Base-by-base conservation (phyloP, 805 yeast species). In the Komagataella mondaviorum region DNA sequence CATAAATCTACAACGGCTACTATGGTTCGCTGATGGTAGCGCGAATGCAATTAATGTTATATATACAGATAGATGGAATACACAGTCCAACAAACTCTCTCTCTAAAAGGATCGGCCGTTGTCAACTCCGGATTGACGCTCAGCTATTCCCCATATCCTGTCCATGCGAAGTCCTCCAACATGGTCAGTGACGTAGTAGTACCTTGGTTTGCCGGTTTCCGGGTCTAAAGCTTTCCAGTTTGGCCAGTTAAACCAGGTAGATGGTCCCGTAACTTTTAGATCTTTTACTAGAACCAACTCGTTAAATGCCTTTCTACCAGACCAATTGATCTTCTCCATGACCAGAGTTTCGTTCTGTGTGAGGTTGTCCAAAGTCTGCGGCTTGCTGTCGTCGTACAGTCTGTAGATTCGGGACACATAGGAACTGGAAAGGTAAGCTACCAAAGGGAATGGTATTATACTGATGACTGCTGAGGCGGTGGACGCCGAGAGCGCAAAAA, bases 111-210 rank as follows among this genome's bases (percentile, higher is more conserved):
- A 71, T 54, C 95, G 69, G 5, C 93, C 93, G 55, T 83, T 83
- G 57, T 84, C 75, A 8, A 85, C 69, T 0, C 83, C 87, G 48
- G 80, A 70, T 54, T 83, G 80, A 49, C 69, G 68, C 61, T 88
- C 95, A 1, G 84, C 78, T n/a, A 85, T 76, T 0, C 90, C 88
- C 91, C 95, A 83, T 4, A 87, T 66, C 51, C 96, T 69, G 59
- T 87, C 93, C 95, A 87, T 87, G 56, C 79, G 78, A 61, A 85
- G 67, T 2, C 95, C 95, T 2, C 95, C 93, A 47, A 84, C 70
- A 56, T 86, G 83, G 59, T 87, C 95, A 14, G 73, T 76, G 2
- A 87, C 76, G 59, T 80, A 84, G 61, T 70, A 80, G 16, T 66
- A 63, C 48, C 75, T 67, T 7, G 64, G 62, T 3, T 58, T 55